These are phyloP conservation scores for Conringia planisiliqua DNA, from an alignment of 345 rosid genomes.

Conservation along the genomic window DNA sequence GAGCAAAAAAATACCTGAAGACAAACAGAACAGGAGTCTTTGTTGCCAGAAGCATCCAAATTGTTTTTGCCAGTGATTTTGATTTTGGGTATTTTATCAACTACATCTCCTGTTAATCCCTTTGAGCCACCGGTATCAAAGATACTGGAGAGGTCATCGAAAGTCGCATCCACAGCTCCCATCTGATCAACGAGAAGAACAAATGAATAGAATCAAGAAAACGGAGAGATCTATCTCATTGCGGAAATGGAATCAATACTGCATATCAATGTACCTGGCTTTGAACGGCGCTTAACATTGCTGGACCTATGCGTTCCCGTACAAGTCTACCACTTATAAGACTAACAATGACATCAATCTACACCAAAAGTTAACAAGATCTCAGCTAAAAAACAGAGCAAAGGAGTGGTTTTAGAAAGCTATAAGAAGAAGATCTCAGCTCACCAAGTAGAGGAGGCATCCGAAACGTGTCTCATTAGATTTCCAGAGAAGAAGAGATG, in stretches of 20 bases:
- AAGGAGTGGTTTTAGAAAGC: not conserved
- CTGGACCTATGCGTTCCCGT: conserved; percentile 96
- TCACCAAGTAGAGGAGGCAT: conserved; percentile 92
- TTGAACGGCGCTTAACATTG: conserved; percentile 98
- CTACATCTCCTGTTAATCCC: conserved; percentile 75
- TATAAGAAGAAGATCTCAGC: conserved; percentile 16
- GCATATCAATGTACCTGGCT: conserved; percentile 64
- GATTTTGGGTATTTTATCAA: conserved; percentile 80
- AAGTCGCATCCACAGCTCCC: conserved; percentile 84
- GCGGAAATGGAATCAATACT: not conserved
- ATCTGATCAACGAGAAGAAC: conserved; percentile 45
- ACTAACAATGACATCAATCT: conserved; percentile 98
- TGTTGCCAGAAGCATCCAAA: conserved; percentile 73
- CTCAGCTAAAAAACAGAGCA: not conserved
- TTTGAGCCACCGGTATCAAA: conserved; percentile 78
- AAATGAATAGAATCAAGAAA: not conserved
- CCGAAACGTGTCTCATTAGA: conserved; percentile 89
- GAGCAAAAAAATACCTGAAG: conserved; percentile 62
- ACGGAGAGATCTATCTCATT: not conserved
- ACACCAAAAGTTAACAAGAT: conserved; percentile 24
- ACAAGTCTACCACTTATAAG: conserved; percentile 98
- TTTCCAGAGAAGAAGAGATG: conserved; percentile 93
- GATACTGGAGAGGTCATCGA: conserved; percentile 74
- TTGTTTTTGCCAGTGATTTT: conserved; percentile 60
- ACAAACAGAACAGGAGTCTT: conserved; percentile 86